A percentile compares a stretch with the other conserved stretches of the same genome.
phyloP scores from a whole-genome alignment of 2,329 filamentous ascomycete genomes.

The Fusarium sp. region DNA sequence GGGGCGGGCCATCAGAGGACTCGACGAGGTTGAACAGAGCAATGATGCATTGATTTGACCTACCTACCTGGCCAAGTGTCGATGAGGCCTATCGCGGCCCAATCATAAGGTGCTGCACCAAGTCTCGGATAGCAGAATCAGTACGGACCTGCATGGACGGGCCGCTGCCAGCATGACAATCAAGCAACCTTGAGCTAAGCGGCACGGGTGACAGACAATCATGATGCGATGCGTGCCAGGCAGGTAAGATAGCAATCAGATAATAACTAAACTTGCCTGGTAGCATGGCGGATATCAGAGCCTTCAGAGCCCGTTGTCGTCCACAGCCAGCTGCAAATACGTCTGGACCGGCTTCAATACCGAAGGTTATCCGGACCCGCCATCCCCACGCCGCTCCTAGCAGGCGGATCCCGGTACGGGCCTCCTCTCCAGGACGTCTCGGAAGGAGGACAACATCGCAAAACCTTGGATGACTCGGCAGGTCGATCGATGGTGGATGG shows the following conservation, averaged over 20 bases:
- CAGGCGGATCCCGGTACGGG: conserved; percentile 33
- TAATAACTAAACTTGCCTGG: neutral
- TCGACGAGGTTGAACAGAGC: conserved; percentile 30
- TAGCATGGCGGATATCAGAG: neutral
- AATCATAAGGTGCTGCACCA: conserved; percentile 28
- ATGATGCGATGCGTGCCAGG: conserved; percentile 9
- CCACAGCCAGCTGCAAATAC: conserved; percentile 19
- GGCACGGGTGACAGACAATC: conserved; percentile 9
- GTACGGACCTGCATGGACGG: conserved; percentile 36
- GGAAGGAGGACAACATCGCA: conserved; percentile 22
- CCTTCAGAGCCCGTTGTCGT: neutral
- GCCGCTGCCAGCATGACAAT: conserved; percentile 33
- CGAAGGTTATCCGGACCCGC: conserved; percentile 19
- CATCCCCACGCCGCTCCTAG: conserved; percentile 29
- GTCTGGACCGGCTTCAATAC: conserved; percentile 3
- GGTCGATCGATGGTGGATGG: conserved; percentile 23
- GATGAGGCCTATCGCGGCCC: conserved; percentile 43
- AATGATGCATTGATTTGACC: conserved; percentile 19
- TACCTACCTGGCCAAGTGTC: conserved; percentile 15
- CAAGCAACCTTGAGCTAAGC: conserved; percentile 18
- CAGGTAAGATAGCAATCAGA: neutral
- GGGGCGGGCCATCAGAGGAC: conserved; percentile 18
- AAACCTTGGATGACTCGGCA: conserved; percentile 31
- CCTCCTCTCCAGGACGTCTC: conserved; percentile 28
- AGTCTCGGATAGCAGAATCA: conserved; percentile 14